These are phyloP conservation scores for Sporisorium sorghi DNA, from an alignment of 1,284 basidiomycete genomes.

Conservation along the genomic window DNA sequence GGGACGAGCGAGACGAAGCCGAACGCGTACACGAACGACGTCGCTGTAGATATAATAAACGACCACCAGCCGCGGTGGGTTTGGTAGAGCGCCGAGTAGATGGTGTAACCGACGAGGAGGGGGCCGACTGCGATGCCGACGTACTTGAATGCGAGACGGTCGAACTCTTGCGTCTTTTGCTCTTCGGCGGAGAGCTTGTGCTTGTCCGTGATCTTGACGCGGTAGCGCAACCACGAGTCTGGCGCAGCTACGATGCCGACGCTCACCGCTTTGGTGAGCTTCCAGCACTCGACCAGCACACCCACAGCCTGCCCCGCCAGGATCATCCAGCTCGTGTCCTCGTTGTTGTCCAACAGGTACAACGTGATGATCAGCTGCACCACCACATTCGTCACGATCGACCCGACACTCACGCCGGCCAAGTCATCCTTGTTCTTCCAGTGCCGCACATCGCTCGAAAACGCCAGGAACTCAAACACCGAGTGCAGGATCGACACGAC, in stretches of 20 bases:
- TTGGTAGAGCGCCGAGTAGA: conserved; percentile 77
- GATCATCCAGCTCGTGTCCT: conserved; percentile 96
- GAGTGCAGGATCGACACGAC: conserved; percentile 87
- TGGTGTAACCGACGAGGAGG: conserved; percentile 83
- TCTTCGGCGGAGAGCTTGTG: conserved; percentile 93
- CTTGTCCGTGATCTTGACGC: conserved; percentile 85
- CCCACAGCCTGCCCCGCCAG: conserved; percentile 82
- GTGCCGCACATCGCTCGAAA: conserved; percentile 83
- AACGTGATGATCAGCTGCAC: conserved; percentile 84
- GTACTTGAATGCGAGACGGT: conserved; percentile 87
- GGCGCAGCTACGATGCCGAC: conserved; percentile 77
- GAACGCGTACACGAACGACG: conserved; percentile 93
- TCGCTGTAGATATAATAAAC: conserved; percentile 84
- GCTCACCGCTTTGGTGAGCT: conserved; percentile 81
- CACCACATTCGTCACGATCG: conserved; percentile 88
- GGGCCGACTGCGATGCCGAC: conserved; percentile 89
- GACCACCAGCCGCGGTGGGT: conserved; percentile 94
- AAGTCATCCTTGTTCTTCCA: conserved; percentile 87
- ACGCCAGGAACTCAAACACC: conserved; percentile 73
- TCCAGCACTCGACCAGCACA: conserved; percentile 93
- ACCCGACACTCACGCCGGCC: conserved; percentile 73
- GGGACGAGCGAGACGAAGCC: conserved; percentile 81
- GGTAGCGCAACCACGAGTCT: conserved; percentile 81
- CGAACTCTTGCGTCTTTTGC: conserved; percentile 94
- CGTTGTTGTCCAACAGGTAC: conserved; percentile 93